A percentile compares a stretch with the other conserved stretches of the same genome.
Evolutionary conservation across 1,139 yeast genomes (phyloP).

Genomic region (Groenewaldozyma auringiensis): DNA sequence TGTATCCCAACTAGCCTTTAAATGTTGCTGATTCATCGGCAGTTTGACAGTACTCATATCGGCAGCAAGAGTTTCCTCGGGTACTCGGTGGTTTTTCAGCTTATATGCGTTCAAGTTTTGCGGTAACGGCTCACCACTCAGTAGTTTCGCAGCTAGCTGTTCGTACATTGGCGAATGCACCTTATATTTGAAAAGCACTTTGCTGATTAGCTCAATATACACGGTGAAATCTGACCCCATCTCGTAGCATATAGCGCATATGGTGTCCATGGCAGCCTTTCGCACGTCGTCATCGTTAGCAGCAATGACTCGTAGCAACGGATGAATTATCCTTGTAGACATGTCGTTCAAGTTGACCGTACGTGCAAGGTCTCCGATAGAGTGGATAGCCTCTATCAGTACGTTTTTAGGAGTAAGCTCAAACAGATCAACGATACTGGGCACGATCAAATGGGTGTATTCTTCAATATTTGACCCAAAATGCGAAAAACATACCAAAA

Average conservation of each 20-base stretch:
- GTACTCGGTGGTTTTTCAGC: slow-evolving; percentile 40
- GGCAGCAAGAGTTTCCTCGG: slow-evolving; percentile 48
- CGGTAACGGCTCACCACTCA: slow-evolving; percentile 87
- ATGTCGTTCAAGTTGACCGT: slow-evolving; percentile 72
- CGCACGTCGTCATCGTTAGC: slow-evolving; percentile 56
- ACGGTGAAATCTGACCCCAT: slow-evolving; percentile 80
- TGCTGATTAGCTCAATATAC: slow-evolving; percentile 78
- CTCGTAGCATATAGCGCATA: slow-evolving; percentile 71
- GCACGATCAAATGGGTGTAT: slow-evolving; percentile 75
- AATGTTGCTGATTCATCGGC: slow-evolving; percentile 69
- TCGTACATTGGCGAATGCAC: slow-evolving; percentile 74
- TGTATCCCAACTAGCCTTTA: slow-evolving; percentile 88
- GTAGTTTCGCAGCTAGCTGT: slow-evolving; percentile 64
- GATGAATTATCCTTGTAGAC: slow-evolving; percentile 87
- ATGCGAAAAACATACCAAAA: slow-evolving; percentile 76
- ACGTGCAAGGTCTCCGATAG: slow-evolving; percentile 75
- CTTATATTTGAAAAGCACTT: slow-evolving; percentile 54
- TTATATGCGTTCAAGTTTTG: slow-evolving; percentile 55
- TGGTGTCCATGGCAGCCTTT: slow-evolving; percentile 63
- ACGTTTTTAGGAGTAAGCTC: slow-evolving; percentile 56
- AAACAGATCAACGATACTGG: slow-evolving; percentile 72
- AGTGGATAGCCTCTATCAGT: slow-evolving; percentile 69
- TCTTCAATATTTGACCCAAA: slow-evolving; percentile 88
- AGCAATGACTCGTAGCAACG: slow-evolving; percentile 63
- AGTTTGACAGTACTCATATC: slow-evolving; percentile 67